Conservation (phyloP, 805 yeast species). For the Saccharomycopsis guyanensis region DNA sequence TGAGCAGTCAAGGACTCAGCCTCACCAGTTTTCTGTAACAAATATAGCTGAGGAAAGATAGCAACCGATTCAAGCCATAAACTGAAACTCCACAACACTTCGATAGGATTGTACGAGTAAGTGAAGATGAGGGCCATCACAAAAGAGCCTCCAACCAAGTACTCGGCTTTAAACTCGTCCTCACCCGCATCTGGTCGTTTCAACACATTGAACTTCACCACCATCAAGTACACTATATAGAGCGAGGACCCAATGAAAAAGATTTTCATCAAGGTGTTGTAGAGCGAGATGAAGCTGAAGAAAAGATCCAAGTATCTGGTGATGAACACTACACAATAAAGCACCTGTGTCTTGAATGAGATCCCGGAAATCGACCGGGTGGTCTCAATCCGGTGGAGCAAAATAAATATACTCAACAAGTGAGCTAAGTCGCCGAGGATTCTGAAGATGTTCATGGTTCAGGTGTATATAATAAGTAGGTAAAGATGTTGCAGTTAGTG, state of each 20-base stretch:
- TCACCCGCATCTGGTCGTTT: constrained; percentile 48
- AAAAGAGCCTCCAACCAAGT: constrained; percentile 56
- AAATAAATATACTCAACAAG: constrained; percentile 65
- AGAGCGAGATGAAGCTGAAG: constrained; percentile 50
- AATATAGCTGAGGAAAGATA: constrained; percentile 84
- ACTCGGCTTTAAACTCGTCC: constrained; percentile 69
- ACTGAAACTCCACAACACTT: constrained; percentile 79
- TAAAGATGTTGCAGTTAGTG: too few relatives aligned
- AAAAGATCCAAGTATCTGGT: constrained; percentile 67
- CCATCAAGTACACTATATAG: constrained; percentile 70
- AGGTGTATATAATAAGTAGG: too few relatives aligned
- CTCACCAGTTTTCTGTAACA: constrained; percentile 83
- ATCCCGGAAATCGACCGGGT: constrained; percentile 72
- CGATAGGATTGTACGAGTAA: constrained; percentile 51
- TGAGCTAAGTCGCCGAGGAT: constrained; percentile 73
- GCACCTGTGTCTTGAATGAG: constrained; percentile 78
- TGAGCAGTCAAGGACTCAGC: constrained; percentile 84
- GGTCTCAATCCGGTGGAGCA: constrained; percentile 59
- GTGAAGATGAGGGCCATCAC: constrained; percentile 58
- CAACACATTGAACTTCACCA: constrained; percentile 44
- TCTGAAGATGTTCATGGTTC: constrained; percentile 39
- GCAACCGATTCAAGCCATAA: constrained; percentile 92
- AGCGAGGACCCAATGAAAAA: constrained; percentile 69
- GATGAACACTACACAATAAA: constrained; percentile 66
- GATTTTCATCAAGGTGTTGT: constrained; percentile 75